These are phyloP conservation scores for Luzula sylvatica DNA, from an alignment of 176 grass and related monocot genomes.

Conservation along the genomic window DNA sequence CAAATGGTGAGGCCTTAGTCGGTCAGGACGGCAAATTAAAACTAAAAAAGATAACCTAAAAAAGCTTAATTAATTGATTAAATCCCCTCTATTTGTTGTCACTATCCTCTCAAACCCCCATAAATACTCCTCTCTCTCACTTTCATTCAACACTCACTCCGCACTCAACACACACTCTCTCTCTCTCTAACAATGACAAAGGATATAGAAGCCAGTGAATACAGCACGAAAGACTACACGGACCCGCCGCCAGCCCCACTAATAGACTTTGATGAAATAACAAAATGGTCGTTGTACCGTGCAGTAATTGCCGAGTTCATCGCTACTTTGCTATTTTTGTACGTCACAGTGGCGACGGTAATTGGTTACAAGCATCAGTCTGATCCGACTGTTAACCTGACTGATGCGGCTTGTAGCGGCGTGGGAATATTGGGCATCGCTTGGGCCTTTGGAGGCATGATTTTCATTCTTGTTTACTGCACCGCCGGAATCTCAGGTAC, in stretches of 20 bases:
- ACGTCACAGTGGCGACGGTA: conserved; percentile 71
- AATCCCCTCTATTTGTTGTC: conserved; percentile 18
- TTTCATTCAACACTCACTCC: conserved; percentile 12
- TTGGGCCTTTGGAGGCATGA: conserved; percentile 88
- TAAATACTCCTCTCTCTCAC: conserved; percentile 34
- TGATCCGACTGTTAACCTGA: conserved; percentile 14
- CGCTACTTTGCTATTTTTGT: conserved; percentile 83
- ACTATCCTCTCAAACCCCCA: conserved; percentile 10
- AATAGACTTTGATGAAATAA: conserved; percentile 51
- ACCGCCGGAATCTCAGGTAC: conserved; percentile 83
- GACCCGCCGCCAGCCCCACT: conserved; percentile 76
- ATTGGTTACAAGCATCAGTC: conserved; percentile 84
- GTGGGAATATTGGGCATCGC: conserved; percentile 77
- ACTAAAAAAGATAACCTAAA: conserved; percentile 7
- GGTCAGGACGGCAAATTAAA: conserved; percentile 64
- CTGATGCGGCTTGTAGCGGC: conserved; percentile 55
- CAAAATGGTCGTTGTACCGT: conserved; percentile 75
- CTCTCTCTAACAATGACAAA: conserved; percentile 45
- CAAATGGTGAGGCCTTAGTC: conserved; percentile 46
- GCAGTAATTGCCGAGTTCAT: conserved; percentile 80
- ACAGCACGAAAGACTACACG: conserved; percentile 68
- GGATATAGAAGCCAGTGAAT: conserved; percentile 51
- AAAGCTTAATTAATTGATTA: conserved; percentile 15
- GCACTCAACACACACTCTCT: conserved; percentile 12
- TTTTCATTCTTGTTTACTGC: conserved; percentile 93